Conservation (phyloP, 306 rosid species). For the Gillenia trifoliata region DNA sequence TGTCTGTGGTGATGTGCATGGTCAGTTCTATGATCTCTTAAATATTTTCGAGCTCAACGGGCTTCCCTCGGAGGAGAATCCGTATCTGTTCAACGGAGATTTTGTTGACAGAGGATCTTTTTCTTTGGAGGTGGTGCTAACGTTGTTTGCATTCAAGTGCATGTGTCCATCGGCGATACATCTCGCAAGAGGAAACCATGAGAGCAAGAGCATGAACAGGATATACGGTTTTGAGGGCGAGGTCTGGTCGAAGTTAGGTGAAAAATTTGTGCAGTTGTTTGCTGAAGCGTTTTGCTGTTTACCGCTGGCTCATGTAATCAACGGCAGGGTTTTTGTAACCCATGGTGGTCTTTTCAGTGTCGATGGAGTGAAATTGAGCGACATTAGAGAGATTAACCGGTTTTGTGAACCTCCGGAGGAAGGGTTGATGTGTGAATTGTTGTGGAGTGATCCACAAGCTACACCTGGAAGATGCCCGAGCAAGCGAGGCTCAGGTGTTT, state of each 20-base stretch:
- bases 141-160: slow-evolving; percentile 96
- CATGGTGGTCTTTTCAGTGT: slow-evolving; percentile 99
- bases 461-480: slow-evolving; percentile 92
- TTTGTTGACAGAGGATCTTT: slow-evolving; percentile 98
- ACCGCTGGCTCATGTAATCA: slow-evolving; percentile 90
- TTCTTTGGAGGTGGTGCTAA: slow-evolving; percentile 91
- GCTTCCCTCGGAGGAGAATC: slow-evolving; percentile 97
- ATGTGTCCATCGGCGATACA: slow-evolving; percentile 94
- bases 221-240: slow-evolving; percentile 99
- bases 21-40: slow-evolving; percentile 93
- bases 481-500: slow-evolving; percentile 95
- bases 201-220: slow-evolving; percentile 98
- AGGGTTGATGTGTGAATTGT: slow-evolving; percentile 95
- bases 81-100: slow-evolving; percentile 94
- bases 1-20: too few species aligned
- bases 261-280: slow-evolving; percentile 86
- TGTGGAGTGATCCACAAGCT: slow-evolving; percentile 99
- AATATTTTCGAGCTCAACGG: slow-evolving; percentile 97
- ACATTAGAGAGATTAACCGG: slow-evolving; percentile 76
- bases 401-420: slow-evolving; percentile 99
- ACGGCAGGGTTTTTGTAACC: slow-evolving; percentile 74
- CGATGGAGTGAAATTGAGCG: slow-evolving; percentile 90
- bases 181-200: slow-evolving; percentile 95
- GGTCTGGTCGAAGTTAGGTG: slow-evolving; percentile 79
- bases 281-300: slow-evolving; percentile 92